Percentiles rank a stretch among this genome's conserved stretches.
phyloP scores from a whole-genome alignment of 345 rosid genomes.

The Euphorbia lathyris region DNA sequence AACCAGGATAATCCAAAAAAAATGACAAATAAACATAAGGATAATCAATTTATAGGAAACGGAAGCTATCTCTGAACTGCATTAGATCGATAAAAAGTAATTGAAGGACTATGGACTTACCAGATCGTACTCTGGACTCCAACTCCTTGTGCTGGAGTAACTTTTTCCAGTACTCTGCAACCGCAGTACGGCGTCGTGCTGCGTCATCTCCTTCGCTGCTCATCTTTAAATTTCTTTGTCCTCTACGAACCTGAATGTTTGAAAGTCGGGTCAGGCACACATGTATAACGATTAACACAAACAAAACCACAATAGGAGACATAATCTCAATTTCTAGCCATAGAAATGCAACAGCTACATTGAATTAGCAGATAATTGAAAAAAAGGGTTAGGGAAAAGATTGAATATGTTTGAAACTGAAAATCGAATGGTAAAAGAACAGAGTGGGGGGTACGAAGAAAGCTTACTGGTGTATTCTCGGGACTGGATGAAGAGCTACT shows the following conservation, averaged over 20 bases:
- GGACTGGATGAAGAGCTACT: neutral
- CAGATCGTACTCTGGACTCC: slow-evolving; percentile 76
- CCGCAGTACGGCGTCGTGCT: slow-evolving; percentile 55
- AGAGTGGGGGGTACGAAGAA: too few species aligned
- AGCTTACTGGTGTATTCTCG: neutral
- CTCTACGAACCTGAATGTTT: neutral
- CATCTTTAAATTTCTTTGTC: neutral
- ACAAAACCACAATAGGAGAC: neutral
- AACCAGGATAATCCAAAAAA: neutral
- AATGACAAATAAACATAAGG: neutral
- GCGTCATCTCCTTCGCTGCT: slow-evolving; percentile 62
- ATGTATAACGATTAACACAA: neutral
- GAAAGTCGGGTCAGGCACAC: neutral
- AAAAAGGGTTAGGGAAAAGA: too few species aligned
- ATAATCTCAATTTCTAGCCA: neutral
- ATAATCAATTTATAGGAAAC: neutral
- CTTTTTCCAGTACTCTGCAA: slow-evolving; percentile 77
- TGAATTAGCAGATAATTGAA: neutral
- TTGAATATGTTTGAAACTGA: too few species aligned
- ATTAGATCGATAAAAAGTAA: neutral
- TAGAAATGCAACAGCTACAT: neutral
- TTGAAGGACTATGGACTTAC: slow-evolving; percentile 25
- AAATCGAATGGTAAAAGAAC: too few species aligned
- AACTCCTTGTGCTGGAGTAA: slow-evolving; percentile 89
- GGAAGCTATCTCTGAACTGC: neutral